Base-by-base conservation (phyloP, 169 alveolate genomes). In the Plasmodium malariae region DNA sequence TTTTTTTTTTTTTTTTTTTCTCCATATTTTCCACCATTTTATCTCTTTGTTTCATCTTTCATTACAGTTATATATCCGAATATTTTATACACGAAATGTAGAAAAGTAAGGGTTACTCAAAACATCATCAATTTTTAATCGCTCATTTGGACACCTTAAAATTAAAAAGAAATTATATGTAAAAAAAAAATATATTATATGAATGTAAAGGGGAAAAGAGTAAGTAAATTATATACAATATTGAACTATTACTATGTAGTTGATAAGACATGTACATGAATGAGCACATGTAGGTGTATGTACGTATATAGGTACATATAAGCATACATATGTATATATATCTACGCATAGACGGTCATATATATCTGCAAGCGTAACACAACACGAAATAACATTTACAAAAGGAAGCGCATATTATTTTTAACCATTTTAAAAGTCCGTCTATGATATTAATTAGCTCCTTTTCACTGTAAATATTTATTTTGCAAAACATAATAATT, bases 391-490 rank as follows among this genome's bases (percentile, higher is more conserved):
- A n/a, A n/a, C n/a, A n/a, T n/a, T n/a, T n/a, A n/a, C n/a, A n/a
- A n/a, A n/a, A n/a, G n/a, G n/a, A n/a, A n/a, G n/a, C n/a, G n/a
- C n/a, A n/a, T n/a, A n/a, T n/a, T n/a, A n/a, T n/a, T 5, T 37
- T 1, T 55, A 34, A 83, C 91, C 91, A 83, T 83, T 83, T 83
- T 59, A 83, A 67, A 67, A 83, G 91, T 7, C 91, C 91, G 51
- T 54, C 80, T 36, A 83, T 59, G 26, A 83, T 83, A 26, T 57
- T 60, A 19, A 83, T 83, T 83, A 83, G 49, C 28, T 83, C 91
- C 60, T 43, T 40, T 83, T 83, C 91, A 17, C 91, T 83, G 62
- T 21, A 83, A 67, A 51, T 9, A 30, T 55, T 55, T 55, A 26
- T 30, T n/a, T n/a, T n/a, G n/a, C 19, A 71, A 67, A 36, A 11